Conservation (phyloP, 768 basidiomycete genomes). For the Nidula microcarpa region DNA sequence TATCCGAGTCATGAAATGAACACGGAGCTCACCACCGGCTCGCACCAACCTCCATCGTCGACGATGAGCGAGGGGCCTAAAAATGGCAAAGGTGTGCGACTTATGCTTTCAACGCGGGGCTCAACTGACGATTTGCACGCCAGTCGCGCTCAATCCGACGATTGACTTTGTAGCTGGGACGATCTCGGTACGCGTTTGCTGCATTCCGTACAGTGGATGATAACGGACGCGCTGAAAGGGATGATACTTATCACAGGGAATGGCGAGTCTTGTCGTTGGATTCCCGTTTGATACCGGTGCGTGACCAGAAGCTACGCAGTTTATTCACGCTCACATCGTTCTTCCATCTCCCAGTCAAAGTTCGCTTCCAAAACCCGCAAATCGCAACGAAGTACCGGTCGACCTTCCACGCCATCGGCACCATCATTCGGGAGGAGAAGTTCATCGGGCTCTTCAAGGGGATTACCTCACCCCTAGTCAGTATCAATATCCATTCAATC, state of each 20-base stretch:
- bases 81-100: too few species aligned
- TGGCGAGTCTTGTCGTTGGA: constrained; percentile 63
- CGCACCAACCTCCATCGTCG: too few species aligned
- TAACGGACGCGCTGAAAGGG: neutral
- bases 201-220: neutral
- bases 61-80: too few species aligned
- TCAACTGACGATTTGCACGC: too few species aligned
- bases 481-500: neutral
- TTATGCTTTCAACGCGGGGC: too few species aligned
- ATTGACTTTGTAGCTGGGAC: constrained; percentile 83
- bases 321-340: neutral
- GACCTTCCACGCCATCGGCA: constrained; percentile 60
- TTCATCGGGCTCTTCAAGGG: constrained; percentile 73
- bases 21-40: too few species aligned
- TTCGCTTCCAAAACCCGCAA: constrained; percentile 69
- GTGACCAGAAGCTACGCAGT: neutral
- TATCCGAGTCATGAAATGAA: too few species aligned
- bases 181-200: constrained; percentile 34
- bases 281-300: constrained; percentile 69
- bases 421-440: constrained; percentile 69
- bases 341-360: constrained; percentile 55
- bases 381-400: constrained; percentile 57
- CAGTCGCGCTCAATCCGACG: constrained; percentile 49
- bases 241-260: constrained; percentile 36
- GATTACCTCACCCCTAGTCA: constrained; percentile 78